Evolutionary conservation across 768 basidiomycete species (phyloP).

Genomic region (Leccinum subgranulosum): DNA sequence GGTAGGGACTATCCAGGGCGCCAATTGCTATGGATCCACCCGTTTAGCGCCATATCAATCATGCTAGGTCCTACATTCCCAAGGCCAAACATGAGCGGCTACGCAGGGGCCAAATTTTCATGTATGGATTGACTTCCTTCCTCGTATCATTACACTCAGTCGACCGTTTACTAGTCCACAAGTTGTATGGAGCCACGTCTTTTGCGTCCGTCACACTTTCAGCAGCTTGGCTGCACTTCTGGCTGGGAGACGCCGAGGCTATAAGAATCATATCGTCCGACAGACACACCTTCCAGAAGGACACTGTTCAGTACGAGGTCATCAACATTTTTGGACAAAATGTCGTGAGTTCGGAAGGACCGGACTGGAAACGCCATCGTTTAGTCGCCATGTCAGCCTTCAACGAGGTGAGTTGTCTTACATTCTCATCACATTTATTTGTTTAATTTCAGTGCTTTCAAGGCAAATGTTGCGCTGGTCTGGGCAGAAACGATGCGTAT

Average conservation of each 20-base stretch:
- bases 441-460: background rate
- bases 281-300: conserved; percentile 32
- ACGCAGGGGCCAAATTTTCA: conserved; percentile 34
- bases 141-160: background rate
- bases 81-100: conserved; percentile 31
- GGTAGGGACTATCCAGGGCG: conserved; percentile 21
- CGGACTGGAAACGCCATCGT: conserved; percentile 48
- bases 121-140: conserved; percentile 23
- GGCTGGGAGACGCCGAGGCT: conserved; percentile 44
- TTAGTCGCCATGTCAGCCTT: conserved; percentile 46
- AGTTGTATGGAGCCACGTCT: conserved; percentile 37
- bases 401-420: conserved; percentile 36
- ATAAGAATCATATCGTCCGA: conserved; percentile 35
- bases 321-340: conserved; percentile 46
- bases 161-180: conserved; percentile 30
- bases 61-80: conserved; percentile 34
- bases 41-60: conserved; percentile 28
- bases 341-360: conserved; percentile 40
- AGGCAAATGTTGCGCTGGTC: conserved; percentile 46
- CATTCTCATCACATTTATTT: background rate
- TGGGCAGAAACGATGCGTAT: conserved; percentile 44
- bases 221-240: conserved; percentile 33
- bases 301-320: conserved; percentile 37
- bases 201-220: conserved; percentile 35
- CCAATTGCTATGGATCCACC: conserved; percentile 29